A percentile compares a stretch with the other conserved stretches of the same genome.
These are phyloP conservation scores for Penicillium riverlandense DNA, from an alignment of 495 filamentous ascomycete species.

Conservation along the genomic window DNA sequence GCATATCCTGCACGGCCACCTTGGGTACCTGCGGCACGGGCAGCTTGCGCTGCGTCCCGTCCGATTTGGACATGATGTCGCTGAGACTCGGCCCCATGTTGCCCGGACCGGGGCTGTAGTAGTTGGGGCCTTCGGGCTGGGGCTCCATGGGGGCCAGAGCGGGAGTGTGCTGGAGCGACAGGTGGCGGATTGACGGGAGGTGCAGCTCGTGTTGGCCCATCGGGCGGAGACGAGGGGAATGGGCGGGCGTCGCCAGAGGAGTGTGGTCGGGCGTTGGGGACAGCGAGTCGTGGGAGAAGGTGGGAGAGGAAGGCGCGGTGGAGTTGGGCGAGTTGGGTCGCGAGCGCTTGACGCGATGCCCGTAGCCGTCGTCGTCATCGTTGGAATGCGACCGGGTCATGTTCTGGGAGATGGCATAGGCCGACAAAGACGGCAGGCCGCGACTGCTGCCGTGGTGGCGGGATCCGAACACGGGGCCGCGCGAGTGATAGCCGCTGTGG, in stretches of 20 bases:
- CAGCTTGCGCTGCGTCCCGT: constrained; percentile 87
- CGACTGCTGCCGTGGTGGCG: constrained; percentile 52
- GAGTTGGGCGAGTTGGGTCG: constrained; percentile 89
- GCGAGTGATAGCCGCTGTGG: constrained; percentile 37
- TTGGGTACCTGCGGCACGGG: constrained; percentile 86
- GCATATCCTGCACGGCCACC: constrained; percentile 80
- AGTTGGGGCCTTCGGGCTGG: constrained; percentile 47
- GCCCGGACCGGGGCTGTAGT: constrained; percentile 47
- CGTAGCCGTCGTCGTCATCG: constrained; percentile 68
- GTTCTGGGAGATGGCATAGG: constrained; percentile 68
- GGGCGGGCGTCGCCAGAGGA: constrained; percentile 87
- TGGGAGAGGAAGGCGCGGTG: constrained; percentile 94
- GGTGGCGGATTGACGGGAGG: constrained; percentile 80
- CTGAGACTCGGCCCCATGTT: constrained; percentile 68
- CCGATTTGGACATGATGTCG: constrained; percentile 85
- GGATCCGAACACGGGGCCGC: constrained; percentile 46
- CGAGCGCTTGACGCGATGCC: constrained; percentile 75
- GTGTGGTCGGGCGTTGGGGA: constrained; percentile 97
- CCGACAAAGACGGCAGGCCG: constrained; percentile 69
- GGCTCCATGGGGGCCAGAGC: constrained; percentile 92
- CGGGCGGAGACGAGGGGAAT: constrained; percentile 87
- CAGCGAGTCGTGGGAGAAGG: constrained; percentile 91
- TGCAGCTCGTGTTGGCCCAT: constrained; percentile 61
- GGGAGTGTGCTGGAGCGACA: constrained; percentile 82
- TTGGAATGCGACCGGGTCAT: constrained; percentile 92